Conservation (phyloP, 139 green algal species). For the Asterochloris sp. region DNA sequence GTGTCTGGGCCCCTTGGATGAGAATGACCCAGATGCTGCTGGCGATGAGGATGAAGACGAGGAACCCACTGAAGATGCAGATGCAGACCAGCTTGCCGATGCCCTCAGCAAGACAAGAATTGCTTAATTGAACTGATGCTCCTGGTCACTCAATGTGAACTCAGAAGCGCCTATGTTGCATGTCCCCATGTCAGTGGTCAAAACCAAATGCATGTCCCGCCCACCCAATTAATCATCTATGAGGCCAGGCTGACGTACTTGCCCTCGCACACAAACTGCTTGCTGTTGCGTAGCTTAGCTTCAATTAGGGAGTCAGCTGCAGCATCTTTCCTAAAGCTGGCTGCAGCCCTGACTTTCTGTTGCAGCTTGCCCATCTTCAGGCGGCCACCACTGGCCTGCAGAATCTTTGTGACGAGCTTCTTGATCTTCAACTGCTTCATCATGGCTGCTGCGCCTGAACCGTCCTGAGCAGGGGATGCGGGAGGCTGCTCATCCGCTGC, state of each 20-base stretch:
- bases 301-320: neutral
- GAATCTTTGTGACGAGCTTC: conserved; percentile 9
- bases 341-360: neutral
- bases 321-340: neutral
- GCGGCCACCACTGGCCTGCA: neutral
- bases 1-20: conserved; percentile 45
- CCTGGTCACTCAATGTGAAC: too few species aligned
- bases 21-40: conserved; percentile 46
- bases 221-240: neutral
- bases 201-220: neutral
- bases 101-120: neutral
- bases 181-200: too few species aligned
- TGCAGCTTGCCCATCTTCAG: conserved; percentile 8
- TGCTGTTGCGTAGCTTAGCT: neutral
- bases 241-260: neutral
- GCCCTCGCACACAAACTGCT: neutral
- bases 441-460: neutral
- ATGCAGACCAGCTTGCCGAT: neutral
- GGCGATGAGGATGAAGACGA: conserved; percentile 35
- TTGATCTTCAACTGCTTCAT: conserved; percentile 24
- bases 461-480: neutral
- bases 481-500: neutral
- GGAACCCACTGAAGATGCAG: neutral
- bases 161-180: too few species aligned
- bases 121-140: too few species aligned